phyloP scores from a whole-genome alignment of 768 basidiomycete genomes.

The Mycena venus region DNA sequence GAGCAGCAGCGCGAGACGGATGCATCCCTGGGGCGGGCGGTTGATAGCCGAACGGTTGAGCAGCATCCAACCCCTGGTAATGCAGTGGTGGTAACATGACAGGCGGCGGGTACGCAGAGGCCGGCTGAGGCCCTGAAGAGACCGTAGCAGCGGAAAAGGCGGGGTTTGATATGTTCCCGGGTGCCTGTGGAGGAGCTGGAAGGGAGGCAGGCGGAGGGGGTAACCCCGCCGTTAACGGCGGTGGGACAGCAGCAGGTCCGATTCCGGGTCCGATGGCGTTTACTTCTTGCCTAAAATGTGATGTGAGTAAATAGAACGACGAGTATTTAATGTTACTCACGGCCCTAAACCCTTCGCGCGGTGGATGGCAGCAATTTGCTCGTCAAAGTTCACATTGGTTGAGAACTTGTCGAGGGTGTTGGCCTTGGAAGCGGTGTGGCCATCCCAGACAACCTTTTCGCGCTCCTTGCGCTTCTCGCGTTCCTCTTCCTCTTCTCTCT shows the following conservation, averaged over 20 bases:
- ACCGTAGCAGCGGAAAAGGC: slow-evolving; percentile 88
- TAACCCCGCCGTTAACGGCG: slow-evolving; percentile 68
- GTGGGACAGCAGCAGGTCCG: slow-evolving; percentile 82
- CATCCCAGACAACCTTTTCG: slow-evolving; percentile 99
- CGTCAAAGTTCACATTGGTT: slow-evolving; percentile 93
- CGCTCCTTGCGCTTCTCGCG: slow-evolving; percentile 85
- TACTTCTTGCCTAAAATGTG: slow-evolving; percentile 69
- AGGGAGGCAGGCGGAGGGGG: slow-evolving; percentile 81
- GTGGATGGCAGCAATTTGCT: slow-evolving; percentile 98
- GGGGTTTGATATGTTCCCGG: slow-evolving; percentile 48
- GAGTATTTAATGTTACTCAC: slow-evolving; percentile 59
- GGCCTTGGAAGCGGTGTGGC: slow-evolving; percentile 95
- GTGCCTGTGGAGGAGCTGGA: slow-evolving; percentile 75
- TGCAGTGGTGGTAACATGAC: slow-evolving; percentile 90
- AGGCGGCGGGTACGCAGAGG: slow-evolving; percentile 78
- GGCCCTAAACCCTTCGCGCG: slow-evolving; percentile 91
- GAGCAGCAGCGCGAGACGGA: slow-evolving; percentile 73
- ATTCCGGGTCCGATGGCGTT: slow-evolving; percentile 91
- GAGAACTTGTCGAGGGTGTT: slow-evolving; percentile 95
- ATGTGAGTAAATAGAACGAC: neutral
- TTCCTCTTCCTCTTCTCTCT: slow-evolving; percentile 89
- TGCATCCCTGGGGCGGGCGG: slow-evolving; percentile 79
- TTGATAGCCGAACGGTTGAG: slow-evolving; percentile 85
- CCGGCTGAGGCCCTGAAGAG: slow-evolving; percentile 93
- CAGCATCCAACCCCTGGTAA: slow-evolving; percentile 83